phyloP scores from a whole-genome alignment of 129 eudicot species.

The Rutidosis leptorrhynchoides region DNA sequence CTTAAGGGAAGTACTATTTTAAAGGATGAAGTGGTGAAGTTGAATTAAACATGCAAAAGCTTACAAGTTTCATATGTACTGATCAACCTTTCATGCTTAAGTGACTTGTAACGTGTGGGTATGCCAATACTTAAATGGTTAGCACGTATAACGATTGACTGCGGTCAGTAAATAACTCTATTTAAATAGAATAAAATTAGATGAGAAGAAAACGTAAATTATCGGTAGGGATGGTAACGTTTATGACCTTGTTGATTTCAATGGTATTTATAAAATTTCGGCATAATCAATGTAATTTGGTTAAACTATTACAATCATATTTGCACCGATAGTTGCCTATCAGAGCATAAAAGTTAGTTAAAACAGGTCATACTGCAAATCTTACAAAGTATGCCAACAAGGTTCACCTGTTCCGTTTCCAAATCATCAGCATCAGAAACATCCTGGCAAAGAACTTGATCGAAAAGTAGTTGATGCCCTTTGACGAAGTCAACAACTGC shows the following conservation, averaged over 20 bases:
- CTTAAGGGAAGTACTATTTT: neutral
- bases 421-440: conserved; percentile 67
- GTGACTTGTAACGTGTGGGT: neutral
- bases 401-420: conserved; percentile 77
- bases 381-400: conserved; percentile 91
- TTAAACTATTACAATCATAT: no score
- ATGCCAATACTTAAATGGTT: neutral
- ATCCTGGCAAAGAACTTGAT: conserved; percentile 69
- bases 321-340: neutral
- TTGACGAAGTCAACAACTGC: conserved; percentile 81
- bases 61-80: neutral
- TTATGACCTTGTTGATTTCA: no score
- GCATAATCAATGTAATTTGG: no score
- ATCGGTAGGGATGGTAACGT: no score
- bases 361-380: conserved; percentile 28
- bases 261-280: no score
- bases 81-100: neutral
- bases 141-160: no score
- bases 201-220: no score
- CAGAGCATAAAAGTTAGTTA: neutral
- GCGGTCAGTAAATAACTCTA: no score
- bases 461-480: conserved; percentile 69
- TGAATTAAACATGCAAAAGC: neutral
- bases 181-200: no score
- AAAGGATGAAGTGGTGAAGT: neutral